phyloP scores from a whole-genome alignment of 192 early-diverging fungal genomes.

The Podila clonocystis region DNA sequence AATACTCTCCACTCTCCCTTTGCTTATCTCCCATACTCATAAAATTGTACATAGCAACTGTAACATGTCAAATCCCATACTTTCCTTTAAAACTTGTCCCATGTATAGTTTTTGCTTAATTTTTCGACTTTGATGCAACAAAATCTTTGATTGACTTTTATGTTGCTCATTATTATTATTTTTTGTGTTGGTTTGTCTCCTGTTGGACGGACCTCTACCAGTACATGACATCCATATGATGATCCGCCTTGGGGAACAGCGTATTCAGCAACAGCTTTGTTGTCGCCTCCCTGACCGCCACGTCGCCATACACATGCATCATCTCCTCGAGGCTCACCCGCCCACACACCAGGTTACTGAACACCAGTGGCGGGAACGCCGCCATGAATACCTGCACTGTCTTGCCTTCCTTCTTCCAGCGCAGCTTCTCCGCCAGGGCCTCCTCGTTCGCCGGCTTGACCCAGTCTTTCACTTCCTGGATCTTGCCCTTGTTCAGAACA shows the following conservation, averaged over 20 bases:
- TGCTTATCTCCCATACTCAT: background rate
- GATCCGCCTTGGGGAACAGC: conserved; percentile 18
- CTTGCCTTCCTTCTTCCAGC: conserved; percentile 21
- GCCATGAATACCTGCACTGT: conserved; percentile 1
- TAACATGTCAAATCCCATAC: no score
- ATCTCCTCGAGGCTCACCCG: conserved; percentile 11
- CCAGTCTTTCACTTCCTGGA: conserved; percentile 10
- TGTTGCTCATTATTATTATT: no score
- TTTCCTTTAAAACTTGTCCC: background rate
- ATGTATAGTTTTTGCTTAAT: background rate
- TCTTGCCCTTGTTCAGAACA: conserved; percentile 20
- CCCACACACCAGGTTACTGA: conserved; percentile 19
- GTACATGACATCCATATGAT: conserved; percentile 10
- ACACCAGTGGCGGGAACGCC: conserved; percentile 24
- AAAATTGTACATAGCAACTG: background rate
- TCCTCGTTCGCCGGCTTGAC: conserved; percentile 11
- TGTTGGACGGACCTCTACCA: background rate
- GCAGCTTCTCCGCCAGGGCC: conserved; percentile 2
- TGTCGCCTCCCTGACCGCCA: background rate
- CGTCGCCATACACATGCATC: conserved; percentile 17
- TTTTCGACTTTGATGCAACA: no score
- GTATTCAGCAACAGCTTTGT: conserved; percentile 3
- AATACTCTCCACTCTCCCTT: background rate
- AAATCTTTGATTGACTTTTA: background rate
- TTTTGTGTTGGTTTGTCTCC: no score